These are phyloP conservation scores for Coemansia sp. DNA, from an alignment of 192 early-diverging fungal genomes.

Conservation along the genomic window DNA sequence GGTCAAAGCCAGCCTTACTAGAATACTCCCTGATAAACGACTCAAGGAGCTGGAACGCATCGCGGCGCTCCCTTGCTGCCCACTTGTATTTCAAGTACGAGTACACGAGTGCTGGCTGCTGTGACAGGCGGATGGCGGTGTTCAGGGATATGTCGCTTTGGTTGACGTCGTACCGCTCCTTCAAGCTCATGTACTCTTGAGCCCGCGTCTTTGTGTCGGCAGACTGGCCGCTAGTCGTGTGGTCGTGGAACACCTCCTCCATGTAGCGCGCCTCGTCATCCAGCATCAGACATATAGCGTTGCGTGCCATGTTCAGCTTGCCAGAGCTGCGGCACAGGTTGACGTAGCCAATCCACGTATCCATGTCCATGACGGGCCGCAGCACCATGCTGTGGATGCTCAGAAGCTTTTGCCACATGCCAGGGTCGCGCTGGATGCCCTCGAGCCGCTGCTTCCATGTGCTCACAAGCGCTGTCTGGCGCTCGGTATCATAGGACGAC, in stretches of 20 bases:
- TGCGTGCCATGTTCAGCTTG: conserved; percentile 73
- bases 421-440: conserved; percentile 86
- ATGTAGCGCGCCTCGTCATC: conserved; percentile 58
- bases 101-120: conserved; percentile 61
- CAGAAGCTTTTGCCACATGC: conserved; percentile 91
- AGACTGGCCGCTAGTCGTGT: background rate
- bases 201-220: conserved; percentile 1
- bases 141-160: conserved; percentile 13
- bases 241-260: conserved; percentile 18
- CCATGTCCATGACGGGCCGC: conserved; percentile 86
- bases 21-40: conserved; percentile 73
- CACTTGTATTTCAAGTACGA: conserved; percentile 76
- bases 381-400: conserved; percentile 82
- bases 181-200: conserved; percentile 17
- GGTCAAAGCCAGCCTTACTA: conserved; percentile 30
- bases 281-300: conserved; percentile 72
- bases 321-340: conserved; percentile 88
- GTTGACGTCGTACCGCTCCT: conserved; percentile 2
- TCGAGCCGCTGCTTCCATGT: conserved; percentile 84
- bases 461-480: conserved; percentile 67
- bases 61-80: conserved; percentile 20
- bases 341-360: conserved; percentile 92
- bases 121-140: conserved; percentile 16
- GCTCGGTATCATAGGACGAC: conserved; percentile 69
- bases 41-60: conserved; percentile 69